Percentiles rank a stretch among this genome's conserved stretches.
Conservation (phyloP, 441 rosid species). For the Eutrema salsugineum region DNA sequence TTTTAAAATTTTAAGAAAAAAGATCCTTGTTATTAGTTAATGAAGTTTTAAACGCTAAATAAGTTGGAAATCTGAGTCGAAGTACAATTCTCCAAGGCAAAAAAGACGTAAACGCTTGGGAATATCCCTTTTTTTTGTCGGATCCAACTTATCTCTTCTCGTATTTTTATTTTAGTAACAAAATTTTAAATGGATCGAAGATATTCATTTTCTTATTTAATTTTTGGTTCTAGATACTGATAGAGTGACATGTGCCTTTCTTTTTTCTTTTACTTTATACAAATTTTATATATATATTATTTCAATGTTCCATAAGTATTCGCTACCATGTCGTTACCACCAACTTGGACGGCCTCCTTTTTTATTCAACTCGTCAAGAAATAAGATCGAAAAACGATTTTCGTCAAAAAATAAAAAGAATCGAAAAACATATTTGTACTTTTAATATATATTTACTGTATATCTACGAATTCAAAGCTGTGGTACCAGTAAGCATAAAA, state of each 20-base stretch:
- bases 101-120: too few species aligned
- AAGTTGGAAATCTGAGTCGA: too few species aligned
- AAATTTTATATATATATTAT: neutral
- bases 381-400: neutral
- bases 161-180: neutral
- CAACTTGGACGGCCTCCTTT: slow-evolving; percentile 29
- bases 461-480: slow-evolving; percentile 3
- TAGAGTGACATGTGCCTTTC: slow-evolving; percentile 19
- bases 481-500: slow-evolving; percentile 15
- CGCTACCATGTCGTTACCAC: slow-evolving; percentile 31
- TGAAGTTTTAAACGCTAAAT: too few species aligned
- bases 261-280: neutral
- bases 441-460: neutral
- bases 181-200: neutral
- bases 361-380: slow-evolving; percentile 21
- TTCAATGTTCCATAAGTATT: neutral
- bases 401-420: neutral
- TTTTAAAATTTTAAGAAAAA: too few species aligned
- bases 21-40: too few species aligned
- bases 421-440: neutral
- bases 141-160: too few species aligned
- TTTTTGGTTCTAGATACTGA: slow-evolving; percentile 10
- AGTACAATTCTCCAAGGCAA: too few species aligned
- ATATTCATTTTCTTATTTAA: neutral
- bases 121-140: too few species aligned